These are phyloP conservation scores for Pseudoneurospora amorphoporcata DNA, from an alignment of 495 filamentous ascomycete species.

Conservation along the genomic window DNA sequence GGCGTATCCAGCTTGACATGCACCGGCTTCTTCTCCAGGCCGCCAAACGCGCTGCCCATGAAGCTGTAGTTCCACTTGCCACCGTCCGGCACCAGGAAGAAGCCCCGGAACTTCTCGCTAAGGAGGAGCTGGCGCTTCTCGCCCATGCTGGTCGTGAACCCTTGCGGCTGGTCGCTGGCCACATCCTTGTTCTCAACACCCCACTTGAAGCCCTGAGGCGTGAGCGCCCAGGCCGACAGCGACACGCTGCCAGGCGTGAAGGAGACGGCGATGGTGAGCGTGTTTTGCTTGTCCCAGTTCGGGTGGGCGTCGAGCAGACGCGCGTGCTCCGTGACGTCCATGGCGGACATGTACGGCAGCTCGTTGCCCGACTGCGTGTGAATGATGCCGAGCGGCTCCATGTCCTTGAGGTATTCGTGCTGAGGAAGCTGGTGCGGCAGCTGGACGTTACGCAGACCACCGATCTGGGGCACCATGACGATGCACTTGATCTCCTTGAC, in stretches of 20 bases:
- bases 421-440: constrained; percentile 86
- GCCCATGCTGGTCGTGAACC: constrained; percentile 86
- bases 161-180: constrained; percentile 81
- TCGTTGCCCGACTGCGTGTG: constrained; percentile 94
- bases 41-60: constrained; percentile 81
- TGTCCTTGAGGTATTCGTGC: constrained; percentile 75
- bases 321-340: constrained; percentile 89
- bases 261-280: constrained; percentile 88
- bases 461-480: constrained; percentile 95
- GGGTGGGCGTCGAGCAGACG: constrained; percentile 74
- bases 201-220: constrained; percentile 91
- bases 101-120: constrained; percentile 84
- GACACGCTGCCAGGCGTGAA: constrained; percentile 99
- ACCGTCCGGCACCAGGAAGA: constrained; percentile 89
- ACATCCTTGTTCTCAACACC: constrained; percentile 92
- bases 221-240: constrained; percentile 83
- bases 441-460: constrained; percentile 83
- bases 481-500: constrained; percentile 96
- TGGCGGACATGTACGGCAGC: constrained; percentile 87
- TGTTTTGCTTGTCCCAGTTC: constrained; percentile 83
- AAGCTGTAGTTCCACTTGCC: constrained; percentile 97
- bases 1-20: constrained; percentile 93
- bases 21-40: constrained; percentile 77
- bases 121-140: constrained; percentile 91
- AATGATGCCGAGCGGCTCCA: constrained; percentile 92